Conservation (phyloP, 371 early-diverging fungal genomes). For the Rhizopus arrhizus region DNA sequence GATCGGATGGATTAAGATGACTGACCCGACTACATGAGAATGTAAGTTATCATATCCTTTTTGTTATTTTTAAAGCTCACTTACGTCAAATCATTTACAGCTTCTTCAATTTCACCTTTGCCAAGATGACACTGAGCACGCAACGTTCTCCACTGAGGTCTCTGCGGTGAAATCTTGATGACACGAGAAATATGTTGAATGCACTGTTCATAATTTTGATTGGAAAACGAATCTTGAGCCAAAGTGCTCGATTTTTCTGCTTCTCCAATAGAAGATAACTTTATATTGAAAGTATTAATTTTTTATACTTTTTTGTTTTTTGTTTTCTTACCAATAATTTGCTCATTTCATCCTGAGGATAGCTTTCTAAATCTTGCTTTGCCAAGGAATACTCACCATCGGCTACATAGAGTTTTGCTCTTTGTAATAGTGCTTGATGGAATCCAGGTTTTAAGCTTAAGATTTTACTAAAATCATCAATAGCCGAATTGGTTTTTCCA, state of each 20-base stretch:
- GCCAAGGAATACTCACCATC: conserved; percentile 72
- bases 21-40: conserved; percentile 60
- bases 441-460: conserved; percentile 81
- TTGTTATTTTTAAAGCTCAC: conserved; percentile 7
- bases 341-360: conserved; percentile 8
- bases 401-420: conserved; percentile 74
- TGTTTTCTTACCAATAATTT: not conserved
- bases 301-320: not conserved
- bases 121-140: conserved; percentile 79
- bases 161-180: conserved; percentile 62
- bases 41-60: not conserved
- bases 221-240: conserved; percentile 48
- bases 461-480: conserved; percentile 78
- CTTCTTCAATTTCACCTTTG: conserved; percentile 78
- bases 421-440: conserved; percentile 78
- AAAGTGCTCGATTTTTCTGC: conserved; percentile 40
- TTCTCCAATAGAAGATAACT: conserved; percentile 32
- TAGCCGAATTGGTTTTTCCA: conserved; percentile 70
- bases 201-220: conserved; percentile 63
- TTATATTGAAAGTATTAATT: not conserved
- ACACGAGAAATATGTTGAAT: conserved; percentile 60
- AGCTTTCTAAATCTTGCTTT: conserved; percentile 52
- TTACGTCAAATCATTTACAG: conserved; percentile 78
- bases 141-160: conserved; percentile 55
- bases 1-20: conserved; percentile 68